Percentiles rank a stretch among this genome's conserved stretches.
Conservation (phyloP, 495 filamentous ascomycete species). For the Penicillium odoratum region DNA sequence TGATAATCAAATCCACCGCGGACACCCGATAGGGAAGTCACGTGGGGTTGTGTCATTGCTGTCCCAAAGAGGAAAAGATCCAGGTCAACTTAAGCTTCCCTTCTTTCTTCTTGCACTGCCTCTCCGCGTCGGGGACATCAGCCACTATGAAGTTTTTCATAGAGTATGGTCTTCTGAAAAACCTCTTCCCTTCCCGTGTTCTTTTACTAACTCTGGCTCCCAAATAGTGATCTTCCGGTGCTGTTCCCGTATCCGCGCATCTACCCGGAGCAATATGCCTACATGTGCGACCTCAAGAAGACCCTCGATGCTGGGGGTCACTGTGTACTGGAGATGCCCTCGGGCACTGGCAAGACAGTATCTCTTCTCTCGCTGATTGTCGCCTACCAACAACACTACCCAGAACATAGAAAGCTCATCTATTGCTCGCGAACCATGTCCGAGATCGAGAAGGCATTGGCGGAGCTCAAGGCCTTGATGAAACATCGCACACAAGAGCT, state of each 20-base stretch:
- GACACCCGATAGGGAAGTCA: constrained; percentile 39
- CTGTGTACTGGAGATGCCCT: constrained; percentile 99
- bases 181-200: neutral
- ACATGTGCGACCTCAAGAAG: constrained; percentile 98
- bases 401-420: constrained; percentile 90
- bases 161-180: constrained; percentile 53
- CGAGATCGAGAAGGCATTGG: constrained; percentile 81
- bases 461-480: constrained; percentile 90
- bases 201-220: constrained; percentile 9
- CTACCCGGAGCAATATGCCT: constrained; percentile 98
- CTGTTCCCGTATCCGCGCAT: constrained; percentile 97
- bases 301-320: constrained; percentile 94
- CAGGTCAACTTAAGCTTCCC: neutral
- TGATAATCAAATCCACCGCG: constrained; percentile 23
- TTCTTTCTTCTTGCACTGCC: constrained; percentile 15
- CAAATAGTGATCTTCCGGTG: constrained; percentile 77
- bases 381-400: constrained; percentile 89
- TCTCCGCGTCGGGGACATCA: constrained; percentile 27
- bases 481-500: constrained; percentile 86
- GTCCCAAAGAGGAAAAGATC: constrained; percentile 38
- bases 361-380: constrained; percentile 94
- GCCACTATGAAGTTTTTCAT: constrained; percentile 94
- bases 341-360: constrained; percentile 98
- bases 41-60: constrained; percentile 44
- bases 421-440: constrained; percentile 89